Evolutionary conservation across 768 basidiomycete genomes (phyloP).

Genomic region (Candolleomyces eurysporus): DNA sequence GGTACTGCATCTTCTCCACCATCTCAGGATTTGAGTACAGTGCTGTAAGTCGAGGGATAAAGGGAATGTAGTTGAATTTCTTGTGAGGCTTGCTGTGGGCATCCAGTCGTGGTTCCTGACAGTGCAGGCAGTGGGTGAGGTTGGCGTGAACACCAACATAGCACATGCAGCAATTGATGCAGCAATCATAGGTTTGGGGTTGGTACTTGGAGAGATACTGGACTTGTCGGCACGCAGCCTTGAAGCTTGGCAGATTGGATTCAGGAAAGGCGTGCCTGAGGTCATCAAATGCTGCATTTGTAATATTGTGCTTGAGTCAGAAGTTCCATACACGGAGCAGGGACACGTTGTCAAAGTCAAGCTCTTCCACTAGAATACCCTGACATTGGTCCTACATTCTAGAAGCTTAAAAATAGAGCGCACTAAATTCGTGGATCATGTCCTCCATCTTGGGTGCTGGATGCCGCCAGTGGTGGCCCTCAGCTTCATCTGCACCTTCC

Average conservation of each 20-base stretch:
- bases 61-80: constrained; percentile 34
- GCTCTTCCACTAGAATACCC: neutral
- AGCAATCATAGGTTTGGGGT: constrained; percentile 17
- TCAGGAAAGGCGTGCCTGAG: neutral
- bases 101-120: constrained; percentile 17
- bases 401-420: neutral
- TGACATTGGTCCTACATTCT: neutral
- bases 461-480: neutral
- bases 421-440: neutral
- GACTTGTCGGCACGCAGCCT: constrained; percentile 8
- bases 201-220: constrained; percentile 27
- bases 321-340: neutral
- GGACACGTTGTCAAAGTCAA: neutral
- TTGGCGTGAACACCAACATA: constrained; percentile 20
- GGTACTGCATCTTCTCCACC: constrained; percentile 27
- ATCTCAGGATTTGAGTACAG: constrained; percentile 20
- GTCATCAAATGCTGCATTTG: neutral
- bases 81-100: constrained; percentile 19
- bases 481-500: neutral
- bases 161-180: constrained; percentile 14
- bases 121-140: constrained; percentile 27
- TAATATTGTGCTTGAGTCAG: neutral
- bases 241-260: neutral
- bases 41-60: constrained; percentile 22
- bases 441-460: neutral